A percentile compares a stretch with the other conserved stretches of the same genome.
phyloP scores from a whole-genome alignment of 495 filamentous ascomycete species.

The Hyaloscypha hepaticicola region DNA sequence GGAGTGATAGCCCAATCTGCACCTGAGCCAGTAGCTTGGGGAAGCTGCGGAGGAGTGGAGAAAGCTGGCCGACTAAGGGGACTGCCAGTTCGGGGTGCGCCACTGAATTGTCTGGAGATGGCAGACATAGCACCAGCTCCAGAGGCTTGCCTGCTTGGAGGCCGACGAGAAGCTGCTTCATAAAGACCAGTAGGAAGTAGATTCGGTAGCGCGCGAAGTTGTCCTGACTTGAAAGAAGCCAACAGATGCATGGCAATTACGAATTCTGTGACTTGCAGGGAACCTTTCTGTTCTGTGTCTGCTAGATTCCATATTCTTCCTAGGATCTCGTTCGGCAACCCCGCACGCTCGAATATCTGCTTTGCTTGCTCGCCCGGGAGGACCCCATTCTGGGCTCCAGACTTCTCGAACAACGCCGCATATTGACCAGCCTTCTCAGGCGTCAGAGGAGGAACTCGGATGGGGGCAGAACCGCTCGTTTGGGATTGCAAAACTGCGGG shows the following conservation, averaged over 20 bases:
- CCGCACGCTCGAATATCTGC: slow-evolving; percentile 89
- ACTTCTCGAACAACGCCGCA: slow-evolving; percentile 80
- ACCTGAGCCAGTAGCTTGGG: slow-evolving; percentile 57
- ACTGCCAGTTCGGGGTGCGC: slow-evolving; percentile 63
- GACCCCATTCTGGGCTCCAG: slow-evolving; percentile 73
- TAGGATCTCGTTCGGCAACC: slow-evolving; percentile 84
- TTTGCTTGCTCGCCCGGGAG: slow-evolving; percentile 90
- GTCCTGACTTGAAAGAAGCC: slow-evolving; percentile 82
- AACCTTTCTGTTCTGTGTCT: slow-evolving; percentile 88
- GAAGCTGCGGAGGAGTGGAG: slow-evolving; percentile 42
- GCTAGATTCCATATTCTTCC: slow-evolving; percentile 93
- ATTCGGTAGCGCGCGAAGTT: slow-evolving; percentile 73
- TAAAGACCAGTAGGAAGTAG: slow-evolving; percentile 84
- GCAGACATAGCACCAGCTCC: slow-evolving; percentile 49
- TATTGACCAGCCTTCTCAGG: slow-evolving; percentile 90
- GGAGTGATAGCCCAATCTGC: slow-evolving; percentile 79
- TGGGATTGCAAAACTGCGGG: slow-evolving; percentile 60
- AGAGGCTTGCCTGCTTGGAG: slow-evolving; percentile 47
- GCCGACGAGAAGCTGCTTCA: slow-evolving; percentile 81
- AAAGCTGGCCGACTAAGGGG: slow-evolving; percentile 64
- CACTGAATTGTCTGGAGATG: slow-evolving; percentile 73
- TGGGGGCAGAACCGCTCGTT: slow-evolving; percentile 62
- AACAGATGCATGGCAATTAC: slow-evolving; percentile 98
- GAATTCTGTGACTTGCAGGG: slow-evolving; percentile 87
- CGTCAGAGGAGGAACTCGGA: slow-evolving; percentile 86